Evolutionary conservation across 2,329 filamentous ascomycete genomes (phyloP).

Genomic region (Harringtonia lauricola): DNA sequence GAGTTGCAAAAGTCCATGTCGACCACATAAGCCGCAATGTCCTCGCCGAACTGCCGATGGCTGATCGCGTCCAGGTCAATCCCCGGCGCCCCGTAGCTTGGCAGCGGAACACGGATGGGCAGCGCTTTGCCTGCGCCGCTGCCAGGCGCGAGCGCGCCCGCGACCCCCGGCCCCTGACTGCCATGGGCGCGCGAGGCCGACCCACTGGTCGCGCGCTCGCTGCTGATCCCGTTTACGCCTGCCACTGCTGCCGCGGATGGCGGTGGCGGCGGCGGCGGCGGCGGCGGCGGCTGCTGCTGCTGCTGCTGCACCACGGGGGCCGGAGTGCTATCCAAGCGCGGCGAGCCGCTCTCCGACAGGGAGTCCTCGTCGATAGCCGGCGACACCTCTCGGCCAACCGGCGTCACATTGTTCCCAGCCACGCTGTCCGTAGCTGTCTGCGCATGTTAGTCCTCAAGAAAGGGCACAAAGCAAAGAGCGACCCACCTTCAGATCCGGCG

Average conservation of each 20-base stretch:
- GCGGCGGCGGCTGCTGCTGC: no score
- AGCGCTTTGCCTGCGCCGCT: neutral
- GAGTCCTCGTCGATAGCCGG: neutral
- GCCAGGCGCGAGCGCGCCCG: neutral
- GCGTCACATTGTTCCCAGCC: neutral
- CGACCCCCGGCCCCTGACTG: no score
- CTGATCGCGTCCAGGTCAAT: constrained; percentile 19
- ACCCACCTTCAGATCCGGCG: no score
- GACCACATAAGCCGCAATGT: constrained; percentile 29
- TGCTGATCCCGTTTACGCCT: no score
- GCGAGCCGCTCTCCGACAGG: neutral
- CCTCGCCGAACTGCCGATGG: constrained; percentile 27
- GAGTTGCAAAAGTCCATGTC: constrained; percentile 30
- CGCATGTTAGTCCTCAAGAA: no score
- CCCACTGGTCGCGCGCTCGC: neutral
- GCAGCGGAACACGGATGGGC: neutral
- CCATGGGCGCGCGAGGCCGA: neutral
- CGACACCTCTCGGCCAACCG: neutral
- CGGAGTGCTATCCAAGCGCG: neutral
- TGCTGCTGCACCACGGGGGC: neutral
- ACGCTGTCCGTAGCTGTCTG: neutral
- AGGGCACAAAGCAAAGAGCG: no score
- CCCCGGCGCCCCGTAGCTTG: constrained; percentile 7
- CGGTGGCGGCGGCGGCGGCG: no score
- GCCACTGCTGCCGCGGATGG: no score